A percentile compares a stretch with the other conserved stretches of the same genome.
Conservation (phyloP, 257 asterid species). For the Solanum okadae region DNA sequence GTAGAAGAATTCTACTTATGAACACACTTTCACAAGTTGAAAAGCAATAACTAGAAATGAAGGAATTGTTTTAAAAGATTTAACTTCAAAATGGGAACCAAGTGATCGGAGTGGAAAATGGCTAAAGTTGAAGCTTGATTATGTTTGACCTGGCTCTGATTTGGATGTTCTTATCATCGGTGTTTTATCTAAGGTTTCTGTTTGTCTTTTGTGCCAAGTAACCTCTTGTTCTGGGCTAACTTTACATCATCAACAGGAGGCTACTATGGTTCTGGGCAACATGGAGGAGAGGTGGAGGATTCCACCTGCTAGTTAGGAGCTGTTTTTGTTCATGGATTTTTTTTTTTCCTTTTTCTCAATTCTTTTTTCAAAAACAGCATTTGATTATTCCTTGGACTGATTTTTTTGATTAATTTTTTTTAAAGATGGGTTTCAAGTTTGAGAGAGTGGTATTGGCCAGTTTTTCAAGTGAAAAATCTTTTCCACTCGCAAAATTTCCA, state of each 20-base stretch:
- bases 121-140: constrained; percentile 91
- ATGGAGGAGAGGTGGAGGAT: constrained; percentile 74
- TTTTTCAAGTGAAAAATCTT: neutral
- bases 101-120: constrained; percentile 97
- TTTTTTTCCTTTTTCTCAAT: neutral
- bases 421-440: neutral
- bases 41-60: constrained; percentile 46
- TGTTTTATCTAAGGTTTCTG: too few relatives aligned
- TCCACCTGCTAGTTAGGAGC: constrained; percentile 2
- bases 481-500: neutral
- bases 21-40: too few relatives aligned
- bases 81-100: constrained; percentile 95
- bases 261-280: constrained; percentile 97
- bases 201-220: neutral
- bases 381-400: neutral
- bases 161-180: too few relatives aligned
- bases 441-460: neutral
- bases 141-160: constrained; percentile 38
- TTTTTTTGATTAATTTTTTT: neutral
- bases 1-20: too few relatives aligned
- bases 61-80: constrained; percentile 88
- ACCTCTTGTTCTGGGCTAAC: neutral
- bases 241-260: constrained; percentile 53
- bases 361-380: neutral
- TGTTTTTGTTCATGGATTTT: neutral